phyloP scores from a whole-genome alignment of 306 rosid genomes.

The Canavalia gladiata region DNA sequence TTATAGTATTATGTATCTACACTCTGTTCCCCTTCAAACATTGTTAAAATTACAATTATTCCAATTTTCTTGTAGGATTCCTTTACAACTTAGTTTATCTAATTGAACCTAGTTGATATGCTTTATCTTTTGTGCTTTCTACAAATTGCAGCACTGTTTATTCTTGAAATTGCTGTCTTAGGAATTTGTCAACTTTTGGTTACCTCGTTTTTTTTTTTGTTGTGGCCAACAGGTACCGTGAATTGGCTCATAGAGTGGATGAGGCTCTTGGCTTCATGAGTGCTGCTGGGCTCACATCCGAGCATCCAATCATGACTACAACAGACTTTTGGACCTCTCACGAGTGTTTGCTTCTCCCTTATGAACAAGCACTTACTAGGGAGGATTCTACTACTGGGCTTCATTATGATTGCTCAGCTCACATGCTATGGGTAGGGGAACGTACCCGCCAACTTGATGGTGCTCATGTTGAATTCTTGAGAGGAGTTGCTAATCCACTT shows the following conservation, averaged over 20 bases:
- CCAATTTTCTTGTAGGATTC: slow-evolving; percentile 1
- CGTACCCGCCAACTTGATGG: slow-evolving; percentile 72
- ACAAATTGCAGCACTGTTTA: slow-evolving; percentile 11
- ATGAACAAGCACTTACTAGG: slow-evolving; percentile 66
- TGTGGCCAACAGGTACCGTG: slow-evolving; percentile 53
- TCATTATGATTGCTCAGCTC: slow-evolving; percentile 69
- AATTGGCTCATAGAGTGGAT: slow-evolving; percentile 65
- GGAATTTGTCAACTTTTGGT: slow-evolving; percentile 24
- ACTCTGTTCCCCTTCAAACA: neutral
- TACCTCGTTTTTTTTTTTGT: neutral
- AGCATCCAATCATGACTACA: slow-evolving; percentile 63
- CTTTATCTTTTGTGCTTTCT: slow-evolving; percentile 22
- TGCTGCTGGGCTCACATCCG: slow-evolving; percentile 59
- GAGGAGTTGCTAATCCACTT: slow-evolving; percentile 70
- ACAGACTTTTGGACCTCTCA: slow-evolving; percentile 74
- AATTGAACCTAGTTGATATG: slow-evolving; percentile 9
- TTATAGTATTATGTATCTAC: neutral
- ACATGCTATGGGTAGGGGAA: slow-evolving; percentile 71
- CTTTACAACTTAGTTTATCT: neutral
- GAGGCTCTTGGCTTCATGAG: slow-evolving; percentile 68
- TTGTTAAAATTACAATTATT: slow-evolving; percentile 2
- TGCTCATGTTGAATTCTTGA: slow-evolving; percentile 68
- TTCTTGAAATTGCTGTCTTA: neutral
- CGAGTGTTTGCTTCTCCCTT: slow-evolving; percentile 66
- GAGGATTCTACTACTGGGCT: slow-evolving; percentile 67